phyloP scores from a whole-genome alignment of 805 yeast genomes.

The Metschnikowia dekortorum region DNA sequence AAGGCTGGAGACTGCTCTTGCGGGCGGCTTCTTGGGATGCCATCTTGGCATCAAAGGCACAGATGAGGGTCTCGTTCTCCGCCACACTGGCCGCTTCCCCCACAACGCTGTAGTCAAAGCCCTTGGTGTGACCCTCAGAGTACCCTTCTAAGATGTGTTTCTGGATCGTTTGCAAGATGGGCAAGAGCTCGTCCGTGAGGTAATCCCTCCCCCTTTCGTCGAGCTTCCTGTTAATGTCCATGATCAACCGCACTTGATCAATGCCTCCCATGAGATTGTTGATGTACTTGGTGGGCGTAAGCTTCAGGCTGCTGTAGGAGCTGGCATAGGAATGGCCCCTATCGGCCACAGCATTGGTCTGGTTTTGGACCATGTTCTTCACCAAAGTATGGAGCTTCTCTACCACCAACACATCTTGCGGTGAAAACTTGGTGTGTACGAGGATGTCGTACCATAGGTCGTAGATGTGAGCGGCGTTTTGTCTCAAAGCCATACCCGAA shows the following conservation, averaged over 20 bases:
- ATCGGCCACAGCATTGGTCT: conserved; percentile 75
- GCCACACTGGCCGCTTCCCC: conserved; percentile 45
- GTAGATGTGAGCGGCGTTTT: conserved; percentile 56
- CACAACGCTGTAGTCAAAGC: conserved; percentile 52
- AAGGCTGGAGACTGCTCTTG: conserved; percentile 14
- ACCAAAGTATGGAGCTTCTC: conserved; percentile 72
- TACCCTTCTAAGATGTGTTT: conserved; percentile 36
- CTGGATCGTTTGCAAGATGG: conserved; percentile 54
- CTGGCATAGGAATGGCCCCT: conserved; percentile 85
- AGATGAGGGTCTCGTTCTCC: conserved; percentile 33
- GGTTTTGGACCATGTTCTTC: conserved; percentile 70
- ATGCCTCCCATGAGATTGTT: conserved; percentile 70
- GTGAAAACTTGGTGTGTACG: conserved; percentile 60
- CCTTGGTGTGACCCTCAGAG: conserved; percentile 9
- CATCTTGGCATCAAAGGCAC: conserved; percentile 23
- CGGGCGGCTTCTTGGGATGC: conserved; percentile 15
- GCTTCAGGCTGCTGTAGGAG: conserved; percentile 56
- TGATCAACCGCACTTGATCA: conserved; percentile 67
- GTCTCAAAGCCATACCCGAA: conserved; percentile 66
- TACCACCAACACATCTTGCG: conserved; percentile 34
- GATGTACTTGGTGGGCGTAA: conserved; percentile 57
- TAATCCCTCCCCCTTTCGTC: conserved; percentile 35
- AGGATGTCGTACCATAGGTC: conserved; percentile 69
- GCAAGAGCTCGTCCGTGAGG: conserved; percentile 50
- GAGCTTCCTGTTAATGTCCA: conserved; percentile 50